Evolutionary conservation across 2,329 filamentous ascomycete genomes (phyloP).

Genomic region (Fonsecaea multimorphosa): DNA sequence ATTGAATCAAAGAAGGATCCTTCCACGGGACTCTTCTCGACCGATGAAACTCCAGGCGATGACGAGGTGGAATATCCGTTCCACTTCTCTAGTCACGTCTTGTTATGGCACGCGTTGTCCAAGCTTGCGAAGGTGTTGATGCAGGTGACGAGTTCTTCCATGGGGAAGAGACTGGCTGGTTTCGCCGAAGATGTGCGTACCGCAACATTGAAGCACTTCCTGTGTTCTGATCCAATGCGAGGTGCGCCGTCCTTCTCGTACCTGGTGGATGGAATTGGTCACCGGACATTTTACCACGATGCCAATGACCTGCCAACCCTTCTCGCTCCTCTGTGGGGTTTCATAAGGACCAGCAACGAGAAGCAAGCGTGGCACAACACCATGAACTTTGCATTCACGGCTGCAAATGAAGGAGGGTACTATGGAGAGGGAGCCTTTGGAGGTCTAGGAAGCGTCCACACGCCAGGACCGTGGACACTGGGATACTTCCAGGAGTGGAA

Average conservation of each 20-base stretch:
- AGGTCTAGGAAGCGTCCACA: constrained; percentile 28
- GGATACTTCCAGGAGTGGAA: constrained; percentile 29
- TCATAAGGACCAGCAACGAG: constrained; percentile 14
- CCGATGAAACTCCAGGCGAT: constrained; percentile 27
- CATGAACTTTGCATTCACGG: constrained; percentile 25
- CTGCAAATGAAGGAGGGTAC: constrained; percentile 22
- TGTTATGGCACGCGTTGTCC: constrained; percentile 23
- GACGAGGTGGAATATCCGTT: constrained; percentile 27
- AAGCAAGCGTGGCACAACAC: constrained; percentile 27
- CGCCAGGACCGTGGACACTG: constrained; percentile 25
- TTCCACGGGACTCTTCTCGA: constrained; percentile 17
- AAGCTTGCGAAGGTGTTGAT: constrained; percentile 17
- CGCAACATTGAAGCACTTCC: constrained; percentile 22
- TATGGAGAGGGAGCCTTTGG: constrained; percentile 24
- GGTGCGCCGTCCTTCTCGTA: constrained; percentile 20
- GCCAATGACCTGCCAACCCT: constrained; percentile 29
- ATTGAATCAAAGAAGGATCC: constrained; percentile 22
- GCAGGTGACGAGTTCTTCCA: neutral
- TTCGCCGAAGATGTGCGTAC: constrained; percentile 18
- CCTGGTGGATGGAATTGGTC: constrained; percentile 23
- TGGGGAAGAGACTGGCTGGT: neutral
- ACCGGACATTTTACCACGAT: constrained; percentile 27
- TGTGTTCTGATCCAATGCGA: constrained; percentile 4
- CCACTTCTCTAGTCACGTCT: constrained; percentile 29
- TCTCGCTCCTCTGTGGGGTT: constrained; percentile 22